Percentiles rank a stretch among this genome's conserved stretches.
Evolutionary conservation across 768 basidiomycete species (phyloP).

Genomic region (Rhizopogon vesiculosus): DNA sequence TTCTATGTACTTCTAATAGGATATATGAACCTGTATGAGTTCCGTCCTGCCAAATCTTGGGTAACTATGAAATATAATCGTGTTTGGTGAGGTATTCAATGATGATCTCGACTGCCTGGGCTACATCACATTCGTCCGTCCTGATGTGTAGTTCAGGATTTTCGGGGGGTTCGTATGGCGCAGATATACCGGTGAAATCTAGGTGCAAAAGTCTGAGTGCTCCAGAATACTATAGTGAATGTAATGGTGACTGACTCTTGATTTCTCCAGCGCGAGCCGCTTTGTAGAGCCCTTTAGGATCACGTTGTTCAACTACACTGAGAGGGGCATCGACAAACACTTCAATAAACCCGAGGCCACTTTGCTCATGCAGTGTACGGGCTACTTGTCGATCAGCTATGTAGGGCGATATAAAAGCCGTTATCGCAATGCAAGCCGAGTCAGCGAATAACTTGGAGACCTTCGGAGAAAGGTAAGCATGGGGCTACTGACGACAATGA

Average conservation of each 20-base stretch:
- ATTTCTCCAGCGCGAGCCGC: slow-evolving; percentile 95
- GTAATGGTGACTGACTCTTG: slow-evolving; percentile 55
- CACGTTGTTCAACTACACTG: slow-evolving; percentile 80
- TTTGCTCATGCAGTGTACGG: slow-evolving; percentile 72
- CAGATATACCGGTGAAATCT: slow-evolving; percentile 99
- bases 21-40: not conserved
- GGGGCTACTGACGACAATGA: not conserved
- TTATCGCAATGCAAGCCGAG: slow-evolving; percentile 78
- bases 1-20: not conserved
- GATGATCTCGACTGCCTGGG: slow-evolving; percentile 74
- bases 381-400: slow-evolving; percentile 78
- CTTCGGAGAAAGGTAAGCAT: slow-evolving; percentile 35
- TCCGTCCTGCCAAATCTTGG: slow-evolving; percentile 5
- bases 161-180: slow-evolving; percentile 90
- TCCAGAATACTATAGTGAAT: not conserved
- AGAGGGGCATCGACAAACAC: slow-evolving; percentile 95
- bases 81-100: slow-evolving; percentile 71
- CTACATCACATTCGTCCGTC: slow-evolving; percentile 77
- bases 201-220: slow-evolving; percentile 8
- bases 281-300: slow-evolving; percentile 97
- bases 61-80: slow-evolving; percentile 42
- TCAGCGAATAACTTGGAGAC: slow-evolving; percentile 94
- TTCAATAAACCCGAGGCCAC: slow-evolving; percentile 81
- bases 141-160: slow-evolving; percentile 88
- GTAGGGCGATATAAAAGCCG: slow-evolving; percentile 99